Conservation (phyloP, 2,329 filamentous ascomycete genomes). For the Aspergillus uvarum region DNA sequence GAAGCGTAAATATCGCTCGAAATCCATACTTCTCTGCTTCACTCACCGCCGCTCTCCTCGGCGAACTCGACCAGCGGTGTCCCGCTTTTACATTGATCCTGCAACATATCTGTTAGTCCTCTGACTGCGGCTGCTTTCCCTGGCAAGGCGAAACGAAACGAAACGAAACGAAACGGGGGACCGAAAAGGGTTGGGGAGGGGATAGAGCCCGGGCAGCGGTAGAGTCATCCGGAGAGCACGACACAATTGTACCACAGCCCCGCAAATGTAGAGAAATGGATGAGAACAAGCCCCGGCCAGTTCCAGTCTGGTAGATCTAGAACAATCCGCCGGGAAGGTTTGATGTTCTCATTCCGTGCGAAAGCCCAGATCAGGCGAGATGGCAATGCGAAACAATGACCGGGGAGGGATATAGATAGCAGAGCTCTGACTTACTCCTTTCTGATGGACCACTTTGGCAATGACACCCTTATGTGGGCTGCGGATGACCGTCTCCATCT, state of each 20-base stretch:
- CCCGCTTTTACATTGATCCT: slow-evolving; percentile 78
- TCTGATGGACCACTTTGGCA: slow-evolving; percentile 70
- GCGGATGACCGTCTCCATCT: slow-evolving; percentile 83
- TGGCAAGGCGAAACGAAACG: neutral
- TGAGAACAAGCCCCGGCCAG: no score
- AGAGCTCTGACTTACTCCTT: slow-evolving; percentile 60
- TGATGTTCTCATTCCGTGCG: neutral
- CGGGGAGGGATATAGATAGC: slow-evolving; percentile 2
- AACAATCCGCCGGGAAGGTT: no score
- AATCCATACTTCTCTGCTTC: neutral
- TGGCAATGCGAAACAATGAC: slow-evolving; percentile 10
- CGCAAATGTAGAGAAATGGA: no score
- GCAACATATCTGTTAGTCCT: slow-evolving; percentile 27
- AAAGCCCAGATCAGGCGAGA: neutral
- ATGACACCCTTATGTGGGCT: slow-evolving; percentile 72
- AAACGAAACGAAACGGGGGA: no score
- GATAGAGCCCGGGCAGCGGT: neutral
- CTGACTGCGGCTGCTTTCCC: neutral
- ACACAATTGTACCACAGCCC: no score
- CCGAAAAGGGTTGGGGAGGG: neutral
- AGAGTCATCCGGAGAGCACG: no score
- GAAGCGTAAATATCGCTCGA: no score
- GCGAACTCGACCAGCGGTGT: slow-evolving; percentile 74
- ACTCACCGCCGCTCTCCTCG: slow-evolving; percentile 38
- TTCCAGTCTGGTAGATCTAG: no score